phyloP scores from a whole-genome alignment of 2,329 filamentous ascomycete species.

The Teratosphaeria nubilosa region DNA sequence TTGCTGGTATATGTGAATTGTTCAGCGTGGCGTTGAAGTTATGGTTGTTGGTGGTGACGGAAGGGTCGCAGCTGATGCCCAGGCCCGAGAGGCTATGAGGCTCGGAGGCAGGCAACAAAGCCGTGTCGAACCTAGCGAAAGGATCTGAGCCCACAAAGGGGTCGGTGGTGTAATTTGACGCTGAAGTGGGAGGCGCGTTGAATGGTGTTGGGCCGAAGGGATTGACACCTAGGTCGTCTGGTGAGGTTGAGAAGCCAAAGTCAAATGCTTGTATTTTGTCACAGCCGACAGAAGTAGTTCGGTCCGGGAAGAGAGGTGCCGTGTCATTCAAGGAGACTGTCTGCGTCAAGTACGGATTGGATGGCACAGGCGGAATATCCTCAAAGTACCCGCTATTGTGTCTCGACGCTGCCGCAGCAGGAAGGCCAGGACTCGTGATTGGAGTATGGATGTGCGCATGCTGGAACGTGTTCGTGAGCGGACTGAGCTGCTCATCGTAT shows the following conservation, averaged over 20 bases:
- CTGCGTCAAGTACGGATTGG: slow-evolving; percentile 14
- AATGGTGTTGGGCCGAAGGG: slow-evolving; percentile 12
- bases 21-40: slow-evolving; percentile 5
- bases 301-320: slow-evolving; percentile 19
- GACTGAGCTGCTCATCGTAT: slow-evolving; percentile 21
- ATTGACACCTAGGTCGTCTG: slow-evolving; percentile 7
- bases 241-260: slow-evolving; percentile 22
- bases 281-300: slow-evolving; percentile 12
- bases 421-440: slow-evolving; percentile 16
- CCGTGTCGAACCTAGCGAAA: slow-evolving; percentile 10
- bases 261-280: slow-evolving; percentile 22
- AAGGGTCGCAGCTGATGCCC: slow-evolving; percentile 25
- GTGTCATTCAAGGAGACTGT: slow-evolving; percentile 21
- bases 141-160: slow-evolving; percentile 13
- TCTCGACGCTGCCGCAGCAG: slow-evolving; percentile 1
- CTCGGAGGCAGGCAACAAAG: slow-evolving; percentile 9
- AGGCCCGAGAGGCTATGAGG: slow-evolving; percentile 13
- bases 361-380: slow-evolving; percentile 7
- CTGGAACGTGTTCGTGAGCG: slow-evolving; percentile 21
- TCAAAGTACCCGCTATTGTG: slow-evolving; percentile 16
- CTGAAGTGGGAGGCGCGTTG: slow-evolving; percentile 6
- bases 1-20: slow-evolving; percentile 5
- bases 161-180: slow-evolving; percentile 7
- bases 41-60: slow-evolving; percentile 14
- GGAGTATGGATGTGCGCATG: slow-evolving; percentile 23